Evolutionary conservation across 345 rosid species (phyloP).

Genomic region (Corymbia maculata): DNA sequence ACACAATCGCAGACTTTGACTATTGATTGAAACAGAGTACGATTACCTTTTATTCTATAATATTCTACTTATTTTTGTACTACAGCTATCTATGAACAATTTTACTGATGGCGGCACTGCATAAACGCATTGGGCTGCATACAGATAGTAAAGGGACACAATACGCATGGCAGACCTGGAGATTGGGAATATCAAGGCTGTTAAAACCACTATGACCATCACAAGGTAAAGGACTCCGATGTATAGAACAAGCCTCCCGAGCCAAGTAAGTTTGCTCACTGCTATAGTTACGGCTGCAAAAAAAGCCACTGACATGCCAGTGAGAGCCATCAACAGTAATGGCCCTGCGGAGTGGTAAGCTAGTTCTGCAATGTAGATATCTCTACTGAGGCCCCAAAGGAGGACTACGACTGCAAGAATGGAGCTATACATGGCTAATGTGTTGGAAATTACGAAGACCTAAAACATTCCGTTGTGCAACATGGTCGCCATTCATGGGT

Average conservation of each 20-base stretch:
- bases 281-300: fast-evolving
- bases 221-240: fast-evolving
- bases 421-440: neutral
- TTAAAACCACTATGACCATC: neutral
- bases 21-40: no score
- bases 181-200: neutral
- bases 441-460: neutral
- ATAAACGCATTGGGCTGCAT: no score
- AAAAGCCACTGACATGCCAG: neutral
- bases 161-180: neutral
- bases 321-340: neutral
- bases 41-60: no score
- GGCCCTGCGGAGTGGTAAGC: neutral
- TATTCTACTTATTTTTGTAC: no score
- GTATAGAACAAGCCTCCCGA: fast-evolving
- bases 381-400: neutral
- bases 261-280: neutral
- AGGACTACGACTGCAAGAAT: neutral
- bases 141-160: neutral
- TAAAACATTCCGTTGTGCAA: fast-evolving
- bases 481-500: fast-evolving
- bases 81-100: no score
- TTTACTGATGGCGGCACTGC: no score
- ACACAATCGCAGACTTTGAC: no score
- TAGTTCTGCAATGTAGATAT: neutral